These are phyloP conservation scores for Cryphonectria parasitica DNA, from an alignment of 2,329 filamentous ascomycete genomes.

Conservation along the genomic window DNA sequence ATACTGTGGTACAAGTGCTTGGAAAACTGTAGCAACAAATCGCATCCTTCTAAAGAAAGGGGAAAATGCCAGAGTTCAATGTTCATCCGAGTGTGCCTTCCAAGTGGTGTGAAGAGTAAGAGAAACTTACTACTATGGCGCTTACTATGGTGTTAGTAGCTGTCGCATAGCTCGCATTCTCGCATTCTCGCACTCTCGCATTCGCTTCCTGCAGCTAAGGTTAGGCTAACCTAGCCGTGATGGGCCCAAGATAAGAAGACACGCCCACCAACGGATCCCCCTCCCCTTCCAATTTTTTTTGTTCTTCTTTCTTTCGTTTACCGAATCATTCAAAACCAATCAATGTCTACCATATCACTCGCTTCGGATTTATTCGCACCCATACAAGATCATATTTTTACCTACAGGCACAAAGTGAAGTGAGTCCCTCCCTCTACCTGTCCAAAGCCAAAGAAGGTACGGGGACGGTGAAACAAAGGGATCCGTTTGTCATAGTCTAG, in stretches of 20 bases:
- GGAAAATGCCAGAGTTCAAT: background rate
- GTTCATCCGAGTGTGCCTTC: background rate
- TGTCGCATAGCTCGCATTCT: slow-evolving; percentile 14
- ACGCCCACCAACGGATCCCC: background rate
- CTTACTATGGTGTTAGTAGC: background rate
- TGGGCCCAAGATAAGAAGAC: background rate
- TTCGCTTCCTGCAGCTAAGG: slow-evolving; percentile 5
- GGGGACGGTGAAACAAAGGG: background rate
- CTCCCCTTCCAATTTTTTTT: too few relatives aligned
- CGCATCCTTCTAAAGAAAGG: background rate
- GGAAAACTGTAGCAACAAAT: background rate
- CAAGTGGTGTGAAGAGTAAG: background rate
- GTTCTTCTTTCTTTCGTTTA: background rate
- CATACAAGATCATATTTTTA: background rate
- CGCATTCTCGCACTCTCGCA: slow-evolving; percentile 19
- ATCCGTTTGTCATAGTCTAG: background rate
- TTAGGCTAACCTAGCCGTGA: background rate
- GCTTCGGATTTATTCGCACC: background rate
- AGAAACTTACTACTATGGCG: background rate
- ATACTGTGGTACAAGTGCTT: background rate
- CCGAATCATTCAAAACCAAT: background rate
- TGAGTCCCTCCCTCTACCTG: background rate
- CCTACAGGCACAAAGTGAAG: background rate
- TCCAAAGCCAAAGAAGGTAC: background rate
- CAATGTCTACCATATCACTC: background rate